Conservation (phyloP, 768 basidiomycete genomes). For the Rhizopogon rudus region DNA sequence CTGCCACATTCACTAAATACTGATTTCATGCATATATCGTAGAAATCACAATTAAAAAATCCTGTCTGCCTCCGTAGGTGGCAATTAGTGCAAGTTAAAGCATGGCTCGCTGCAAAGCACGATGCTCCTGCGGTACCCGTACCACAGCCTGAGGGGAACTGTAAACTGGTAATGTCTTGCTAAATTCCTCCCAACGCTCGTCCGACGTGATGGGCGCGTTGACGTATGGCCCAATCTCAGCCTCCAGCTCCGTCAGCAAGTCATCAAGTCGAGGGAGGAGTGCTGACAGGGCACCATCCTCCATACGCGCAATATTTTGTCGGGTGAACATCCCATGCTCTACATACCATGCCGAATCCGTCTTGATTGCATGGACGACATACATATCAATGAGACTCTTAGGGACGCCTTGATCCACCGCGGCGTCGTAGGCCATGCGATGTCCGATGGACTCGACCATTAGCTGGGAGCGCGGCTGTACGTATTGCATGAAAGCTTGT, state of each 20-base stretch:
- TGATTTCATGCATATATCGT: too few species aligned
- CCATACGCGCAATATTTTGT: neutral
- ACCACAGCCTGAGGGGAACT: neutral
- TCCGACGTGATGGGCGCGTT: slow-evolving; percentile 25
- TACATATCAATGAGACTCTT: neutral
- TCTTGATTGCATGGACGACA: neutral
- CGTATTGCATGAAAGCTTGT: slow-evolving; percentile 8
- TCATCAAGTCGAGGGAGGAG: slow-evolving; percentile 20
- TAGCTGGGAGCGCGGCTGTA: slow-evolving; percentile 20
- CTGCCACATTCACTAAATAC: too few species aligned
- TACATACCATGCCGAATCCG: neutral
- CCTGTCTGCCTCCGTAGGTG: too few species aligned
- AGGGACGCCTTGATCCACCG: slow-evolving; percentile 3
- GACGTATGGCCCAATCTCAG: slow-evolving; percentile 14
- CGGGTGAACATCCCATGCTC: neutral
- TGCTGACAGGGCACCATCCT: slow-evolving; percentile 3
- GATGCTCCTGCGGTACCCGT: neutral
- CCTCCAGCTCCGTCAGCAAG: slow-evolving; percentile 14
- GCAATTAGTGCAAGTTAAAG: neutral
- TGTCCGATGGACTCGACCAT: slow-evolving; percentile 24
- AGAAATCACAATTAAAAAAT: too few species aligned
- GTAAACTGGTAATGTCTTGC: neutral
- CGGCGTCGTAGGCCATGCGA: slow-evolving; percentile 26
- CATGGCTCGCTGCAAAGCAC: neutral
- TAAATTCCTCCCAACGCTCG: slow-evolving; percentile 15